Conservation (phyloP, 139 green algal species). For the Volvox reticuliferus region DNA sequence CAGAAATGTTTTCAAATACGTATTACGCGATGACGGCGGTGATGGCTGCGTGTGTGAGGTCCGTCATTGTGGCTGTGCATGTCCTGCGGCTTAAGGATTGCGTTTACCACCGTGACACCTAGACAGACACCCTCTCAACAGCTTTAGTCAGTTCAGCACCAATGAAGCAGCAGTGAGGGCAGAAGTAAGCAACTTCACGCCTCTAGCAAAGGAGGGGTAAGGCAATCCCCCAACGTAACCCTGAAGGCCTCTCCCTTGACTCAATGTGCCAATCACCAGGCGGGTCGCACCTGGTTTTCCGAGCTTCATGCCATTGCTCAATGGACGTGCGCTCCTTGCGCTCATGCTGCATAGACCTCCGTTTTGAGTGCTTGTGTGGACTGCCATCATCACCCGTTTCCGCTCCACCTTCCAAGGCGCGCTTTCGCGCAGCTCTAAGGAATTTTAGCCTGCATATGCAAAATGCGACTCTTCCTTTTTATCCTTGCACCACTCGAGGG, state of each 20-base stretch:
- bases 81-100: too few species aligned
- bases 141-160: too few species aligned
- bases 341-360: constrained; percentile 45
- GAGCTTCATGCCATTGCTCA: constrained; percentile 64
- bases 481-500: background rate
- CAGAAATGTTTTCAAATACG: too few species aligned
- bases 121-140: too few species aligned
- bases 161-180: too few species aligned
- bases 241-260: background rate
- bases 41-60: too few species aligned
- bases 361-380: background rate
- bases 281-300: constrained; percentile 46
- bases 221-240: too few species aligned
- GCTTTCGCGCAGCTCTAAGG: constrained; percentile 26
- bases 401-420: constrained; percentile 7
- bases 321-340: constrained; percentile 53
- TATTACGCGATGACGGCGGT: too few species aligned
- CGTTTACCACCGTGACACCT: too few species aligned
- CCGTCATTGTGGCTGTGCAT: too few species aligned
- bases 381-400: background rate
- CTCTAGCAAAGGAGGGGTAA: too few species aligned
- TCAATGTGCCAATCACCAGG: background rate
- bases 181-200: too few species aligned
- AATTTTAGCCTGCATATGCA: constrained; percentile 32
- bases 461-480: background rate